Percentiles rank a stretch among this genome's conserved stretches.
These are phyloP conservation scores for Solanum sejunctum DNA, from an alignment of 257 asterid genomes.

Conservation along the genomic window DNA sequence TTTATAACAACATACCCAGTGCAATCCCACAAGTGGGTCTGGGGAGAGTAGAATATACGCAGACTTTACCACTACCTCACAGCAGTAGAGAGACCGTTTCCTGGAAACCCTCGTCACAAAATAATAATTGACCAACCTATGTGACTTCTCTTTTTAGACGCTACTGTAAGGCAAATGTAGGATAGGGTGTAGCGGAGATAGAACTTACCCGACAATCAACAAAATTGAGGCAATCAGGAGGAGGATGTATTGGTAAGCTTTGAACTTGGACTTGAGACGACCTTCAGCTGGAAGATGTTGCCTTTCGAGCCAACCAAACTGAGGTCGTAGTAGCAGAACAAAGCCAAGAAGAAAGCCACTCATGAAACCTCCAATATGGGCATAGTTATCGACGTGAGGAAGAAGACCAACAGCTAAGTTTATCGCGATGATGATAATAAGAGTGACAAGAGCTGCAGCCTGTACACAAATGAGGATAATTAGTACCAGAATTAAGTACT, in stretches of 20 bases:
- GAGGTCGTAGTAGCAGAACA: constrained; percentile 62
- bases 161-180: not conserved
- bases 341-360: constrained; percentile 80
- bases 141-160: not conserved
- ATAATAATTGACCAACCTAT: not conserved
- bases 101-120: too few species aligned
- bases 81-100: too few species aligned
- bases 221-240: constrained; percentile 34
- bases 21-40: too few species aligned
- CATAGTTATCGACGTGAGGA: constrained; percentile 85
- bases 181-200: not conserved
- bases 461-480: not conserved
- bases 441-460: constrained; percentile 84
- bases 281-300: constrained; percentile 39
- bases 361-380: constrained; percentile 82
- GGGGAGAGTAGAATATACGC: too few species aligned
- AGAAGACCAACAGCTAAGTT: constrained; percentile 78
- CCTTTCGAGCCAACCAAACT: constrained; percentile 64
- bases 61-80: too few species aligned
- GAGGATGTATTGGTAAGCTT: constrained; percentile 41
- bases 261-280: constrained; percentile 62
- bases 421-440: constrained; percentile 46
- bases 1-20: too few species aligned
- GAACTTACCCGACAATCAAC: constrained; percentile 56
- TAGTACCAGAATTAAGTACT: not conserved